Percentiles rank a stretch among this genome's conserved stretches.
Evolutionary conservation across 2,329 filamentous ascomycete genomes (phyloP).

Genomic region (Drechslerella stenobrocha): DNA sequence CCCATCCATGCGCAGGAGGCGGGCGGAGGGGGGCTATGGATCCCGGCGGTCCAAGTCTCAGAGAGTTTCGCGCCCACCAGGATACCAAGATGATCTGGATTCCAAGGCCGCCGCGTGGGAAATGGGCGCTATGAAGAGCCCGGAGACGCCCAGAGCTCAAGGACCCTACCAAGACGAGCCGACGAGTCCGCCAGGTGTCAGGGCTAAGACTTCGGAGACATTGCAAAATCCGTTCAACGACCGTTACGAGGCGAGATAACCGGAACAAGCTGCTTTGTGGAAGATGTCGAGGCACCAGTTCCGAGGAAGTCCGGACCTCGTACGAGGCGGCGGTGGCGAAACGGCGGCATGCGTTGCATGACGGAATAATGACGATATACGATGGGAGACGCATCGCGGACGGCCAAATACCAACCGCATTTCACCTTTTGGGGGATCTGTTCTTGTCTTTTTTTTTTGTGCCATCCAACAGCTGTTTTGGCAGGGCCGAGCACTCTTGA

Average conservation of each 20-base stretch:
- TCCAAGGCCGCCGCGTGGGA: slow-evolving; percentile 44
- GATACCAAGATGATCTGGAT: slow-evolving; percentile 37
- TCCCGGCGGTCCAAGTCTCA: slow-evolving; percentile 19
- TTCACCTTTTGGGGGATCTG: no score
- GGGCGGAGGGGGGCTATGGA: slow-evolving; percentile 26
- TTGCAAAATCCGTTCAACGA: slow-evolving; percentile 39
- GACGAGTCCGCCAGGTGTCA: slow-evolving; percentile 26
- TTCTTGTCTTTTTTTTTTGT: no score
- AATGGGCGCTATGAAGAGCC: slow-evolving; percentile 41
- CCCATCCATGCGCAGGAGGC: slow-evolving; percentile 39
- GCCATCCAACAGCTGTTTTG: no score
- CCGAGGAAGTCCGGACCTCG: no score
- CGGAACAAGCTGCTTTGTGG: no score
- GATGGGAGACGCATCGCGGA: no score
- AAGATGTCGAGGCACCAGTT: no score
- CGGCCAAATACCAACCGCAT: no score
- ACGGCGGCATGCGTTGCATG: no score
- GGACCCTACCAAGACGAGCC: slow-evolving; percentile 44
- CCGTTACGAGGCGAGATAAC: slow-evolving; percentile 16
- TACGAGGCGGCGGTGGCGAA: no score
- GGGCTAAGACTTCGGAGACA: slow-evolving; percentile 31
- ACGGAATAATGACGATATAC: no score
- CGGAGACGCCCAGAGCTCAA: slow-evolving; percentile 20
- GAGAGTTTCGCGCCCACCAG: slow-evolving; percentile 18
- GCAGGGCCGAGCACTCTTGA: no score